phyloP scores from a whole-genome alignment of 495 filamentous ascomycete genomes.

The Tuber borchii region DNA sequence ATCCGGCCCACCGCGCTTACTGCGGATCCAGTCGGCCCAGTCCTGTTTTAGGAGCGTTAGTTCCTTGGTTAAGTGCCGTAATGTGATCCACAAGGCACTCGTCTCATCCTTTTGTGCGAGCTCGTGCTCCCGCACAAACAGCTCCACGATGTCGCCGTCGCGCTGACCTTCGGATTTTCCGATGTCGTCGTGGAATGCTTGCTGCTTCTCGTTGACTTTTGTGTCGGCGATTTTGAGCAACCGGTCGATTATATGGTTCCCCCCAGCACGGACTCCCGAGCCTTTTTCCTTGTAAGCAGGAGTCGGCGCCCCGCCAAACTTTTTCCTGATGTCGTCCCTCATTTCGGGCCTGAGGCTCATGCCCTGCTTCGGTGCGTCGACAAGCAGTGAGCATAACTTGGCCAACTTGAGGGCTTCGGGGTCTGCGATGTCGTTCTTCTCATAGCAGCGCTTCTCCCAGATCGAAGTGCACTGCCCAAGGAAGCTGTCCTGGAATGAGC shows the following conservation, averaged over 20 bases:
- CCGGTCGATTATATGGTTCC: slow-evolving; percentile 59
- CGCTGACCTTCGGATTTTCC: slow-evolving; percentile 18
- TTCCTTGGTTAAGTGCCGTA: slow-evolving; percentile 37
- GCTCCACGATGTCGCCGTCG: slow-evolving; percentile 51
- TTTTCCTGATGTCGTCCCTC: slow-evolving; percentile 46
- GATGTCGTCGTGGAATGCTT: slow-evolving; percentile 42
- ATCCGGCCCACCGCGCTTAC: slow-evolving; percentile 7
- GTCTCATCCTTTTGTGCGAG: slow-evolving; percentile 32
- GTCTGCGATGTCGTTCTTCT: slow-evolving; percentile 53
- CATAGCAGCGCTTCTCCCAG: slow-evolving; percentile 65
- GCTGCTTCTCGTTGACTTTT: slow-evolving; percentile 48
- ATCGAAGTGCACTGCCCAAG: slow-evolving; percentile 70
- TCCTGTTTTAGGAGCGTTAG: slow-evolving; percentile 18
- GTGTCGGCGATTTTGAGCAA: slow-evolving; percentile 58
- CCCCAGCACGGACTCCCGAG: slow-evolving; percentile 25
- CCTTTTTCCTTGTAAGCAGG: slow-evolving; percentile 43
- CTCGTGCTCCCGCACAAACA: slow-evolving; percentile 44
- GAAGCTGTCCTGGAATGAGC: slow-evolving; percentile 51
- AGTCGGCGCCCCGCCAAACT: slow-evolving; percentile 42
- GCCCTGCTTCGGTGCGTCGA: slow-evolving; percentile 77
- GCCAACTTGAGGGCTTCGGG: slow-evolving; percentile 54
- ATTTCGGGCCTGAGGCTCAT: slow-evolving; percentile 50
- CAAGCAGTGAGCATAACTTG: slow-evolving; percentile 66
- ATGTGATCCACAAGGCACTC: slow-evolving; percentile 27
- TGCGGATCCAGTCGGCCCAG: slow-evolving; percentile 22